A percentile compares a stretch with the other conserved stretches of the same genome.
These are phyloP conservation scores for Viridothelium virens DNA, from an alignment of 495 filamentous ascomycete genomes.

Conservation along the genomic window DNA sequence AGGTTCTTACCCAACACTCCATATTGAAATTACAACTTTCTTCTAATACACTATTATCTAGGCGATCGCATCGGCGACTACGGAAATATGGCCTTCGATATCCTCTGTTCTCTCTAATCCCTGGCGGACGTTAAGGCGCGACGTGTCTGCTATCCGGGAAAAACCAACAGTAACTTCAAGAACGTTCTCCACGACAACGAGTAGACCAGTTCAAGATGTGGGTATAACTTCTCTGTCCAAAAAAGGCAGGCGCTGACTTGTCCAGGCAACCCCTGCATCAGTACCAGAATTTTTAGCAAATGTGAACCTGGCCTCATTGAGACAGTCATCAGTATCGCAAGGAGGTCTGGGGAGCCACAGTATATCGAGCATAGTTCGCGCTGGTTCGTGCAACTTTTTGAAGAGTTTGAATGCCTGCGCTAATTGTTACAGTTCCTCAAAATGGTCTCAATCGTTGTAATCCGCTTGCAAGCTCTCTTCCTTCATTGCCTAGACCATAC, in stretches of 20 bases:
- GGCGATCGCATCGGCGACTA: slow-evolving; percentile 12
- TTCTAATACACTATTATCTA: neutral
- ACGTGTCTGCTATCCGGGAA: neutral
- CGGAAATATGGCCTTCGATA: slow-evolving; percentile 15
- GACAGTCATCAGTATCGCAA: neutral
- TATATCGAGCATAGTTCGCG: neutral
- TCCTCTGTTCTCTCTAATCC: slow-evolving; percentile 10
- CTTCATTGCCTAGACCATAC: neutral
- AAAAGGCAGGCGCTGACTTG: neutral
- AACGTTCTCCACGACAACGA: neutral
- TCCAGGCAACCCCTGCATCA: neutral
- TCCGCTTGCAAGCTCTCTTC: neutral
- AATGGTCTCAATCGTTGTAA: slow-evolving; percentile 1
- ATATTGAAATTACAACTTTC: neutral
- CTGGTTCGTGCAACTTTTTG: neutral
- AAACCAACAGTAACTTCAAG: neutral
- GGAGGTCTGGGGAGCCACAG: neutral
- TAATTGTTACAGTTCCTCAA: neutral
- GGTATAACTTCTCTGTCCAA: neutral
- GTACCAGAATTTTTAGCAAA: slow-evolving; percentile 15
- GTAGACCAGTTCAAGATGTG: neutral
- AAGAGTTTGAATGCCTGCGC: neutral
- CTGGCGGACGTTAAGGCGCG: slow-evolving; percentile 11
- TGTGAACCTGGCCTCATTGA: neutral
- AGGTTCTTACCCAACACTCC: slow-evolving; percentile 4